Evolutionary conservation across 2,329 filamentous ascomycete genomes (phyloP).

Genomic region (Pyrenophora seminiperda): DNA sequence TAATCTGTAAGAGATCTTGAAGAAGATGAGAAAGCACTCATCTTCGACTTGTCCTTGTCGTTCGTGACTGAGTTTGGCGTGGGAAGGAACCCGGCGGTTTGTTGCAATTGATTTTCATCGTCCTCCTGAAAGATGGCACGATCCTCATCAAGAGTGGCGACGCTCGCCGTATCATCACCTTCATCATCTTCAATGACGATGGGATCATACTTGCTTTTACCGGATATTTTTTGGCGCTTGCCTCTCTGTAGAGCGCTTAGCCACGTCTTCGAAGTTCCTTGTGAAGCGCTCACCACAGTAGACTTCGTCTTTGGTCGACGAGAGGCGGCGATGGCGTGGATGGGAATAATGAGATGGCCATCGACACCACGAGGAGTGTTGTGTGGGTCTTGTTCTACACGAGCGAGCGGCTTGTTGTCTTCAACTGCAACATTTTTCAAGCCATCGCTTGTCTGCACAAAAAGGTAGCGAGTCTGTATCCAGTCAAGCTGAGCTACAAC

Average conservation of each 20-base stretch:
- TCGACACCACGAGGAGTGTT: conserved; percentile 51
- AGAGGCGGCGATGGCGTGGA: conserved; percentile 56
- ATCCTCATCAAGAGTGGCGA: conserved; percentile 58
- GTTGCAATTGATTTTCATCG: conserved; percentile 13
- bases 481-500: conserved; percentile 79
- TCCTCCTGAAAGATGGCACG: conserved; percentile 47
- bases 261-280: background rate
- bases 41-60: conserved; percentile 36
- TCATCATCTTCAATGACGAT: conserved; percentile 49
- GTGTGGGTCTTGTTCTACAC: conserved; percentile 49
- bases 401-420: conserved; percentile 31
- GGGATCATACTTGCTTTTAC: conserved; percentile 42
- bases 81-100: conserved; percentile 21
- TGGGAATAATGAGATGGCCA: conserved; percentile 56
- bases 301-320: conserved; percentile 41
- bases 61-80: conserved; percentile 35
- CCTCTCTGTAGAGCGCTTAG: conserved; percentile 20
- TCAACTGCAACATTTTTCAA: background rate
- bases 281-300: conserved; percentile 14
- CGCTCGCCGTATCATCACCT: conserved; percentile 53
- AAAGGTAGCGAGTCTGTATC: conserved; percentile 88
- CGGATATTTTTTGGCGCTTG: conserved; percentile 39
- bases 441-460: conserved; percentile 55
- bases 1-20: conserved; percentile 62
- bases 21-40: conserved; percentile 24